Evolutionary conservation across 176 grass and related monocot species (phyloP), one percentile per base, ranked within the genome.

Genomic region (Pontederia crassipes): DNA sequence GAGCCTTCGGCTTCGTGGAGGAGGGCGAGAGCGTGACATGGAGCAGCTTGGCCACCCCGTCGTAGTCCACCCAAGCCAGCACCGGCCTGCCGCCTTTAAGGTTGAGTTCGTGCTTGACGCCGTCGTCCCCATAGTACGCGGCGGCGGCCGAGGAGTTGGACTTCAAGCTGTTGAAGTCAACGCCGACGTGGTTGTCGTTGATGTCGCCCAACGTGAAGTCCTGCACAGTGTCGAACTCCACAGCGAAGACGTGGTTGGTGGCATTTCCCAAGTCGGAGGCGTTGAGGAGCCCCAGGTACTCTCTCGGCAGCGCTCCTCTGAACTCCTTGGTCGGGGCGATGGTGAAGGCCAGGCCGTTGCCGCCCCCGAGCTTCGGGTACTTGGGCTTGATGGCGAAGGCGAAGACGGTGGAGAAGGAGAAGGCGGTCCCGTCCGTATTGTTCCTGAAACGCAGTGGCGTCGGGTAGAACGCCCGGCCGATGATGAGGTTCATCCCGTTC

Each of bases 321-420:
- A 83, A 8, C 5, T 0, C 10, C 45, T 48, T 46, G 0, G 79
- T 83, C 2, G 83, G 76, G 15, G 75, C 66, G 8, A 90, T 74
- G 12, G 74, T 79, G 58, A 90, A 90, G 59, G 73, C 76, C 4
- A 90, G 13, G 47, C 87, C 87, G 40, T 86, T 83, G 52, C 87
- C 20, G 20, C 0, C 87, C 40, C 78, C 45, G 24, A 75, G 68
- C 4, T 83, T 79, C 4, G 29, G 51, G 65, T 90, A 83, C 29
- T 28, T 52, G 6, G 87, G 65, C 15, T 24, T 10, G 56, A 90
- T 64, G 60, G 73, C 79, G 46, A 79, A 8, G 14, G 87, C 89
- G 64, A 94, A 94, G 0, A 80, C 75, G 11, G 89, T 82, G 48
- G 80, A 79, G 80, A 94, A 94, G 66, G 81, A 92, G 54, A 72